Conservation (phyloP, 345 rosid genomes). For the Sonneratia alba region DNA sequence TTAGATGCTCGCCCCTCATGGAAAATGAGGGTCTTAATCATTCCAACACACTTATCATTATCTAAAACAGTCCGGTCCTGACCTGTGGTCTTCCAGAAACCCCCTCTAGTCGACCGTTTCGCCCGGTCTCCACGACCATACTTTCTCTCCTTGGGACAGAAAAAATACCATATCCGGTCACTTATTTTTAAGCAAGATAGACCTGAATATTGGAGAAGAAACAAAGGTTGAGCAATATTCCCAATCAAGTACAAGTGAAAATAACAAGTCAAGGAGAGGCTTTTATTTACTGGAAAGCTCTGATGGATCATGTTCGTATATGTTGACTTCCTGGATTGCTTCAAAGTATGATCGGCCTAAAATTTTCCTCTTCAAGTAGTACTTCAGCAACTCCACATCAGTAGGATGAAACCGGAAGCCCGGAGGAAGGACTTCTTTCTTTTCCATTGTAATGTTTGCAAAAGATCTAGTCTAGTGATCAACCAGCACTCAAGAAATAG, state of each 20-base stretch:
- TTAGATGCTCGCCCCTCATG: slow-evolving; percentile 40
- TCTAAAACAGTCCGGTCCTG: slow-evolving; percentile 44
- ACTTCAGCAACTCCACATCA: slow-evolving; percentile 59
- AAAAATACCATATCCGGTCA: slow-evolving; percentile 79
- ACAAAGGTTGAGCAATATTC: neutral
- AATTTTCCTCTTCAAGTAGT: slow-evolving; percentile 61
- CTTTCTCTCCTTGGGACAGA: slow-evolving; percentile 58
- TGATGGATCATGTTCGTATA: slow-evolving; percentile 64
- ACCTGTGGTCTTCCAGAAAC: slow-evolving; percentile 78
- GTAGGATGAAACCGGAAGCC: slow-evolving; percentile 86
- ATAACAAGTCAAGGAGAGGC: neutral
- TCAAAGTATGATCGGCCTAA: slow-evolving; percentile 36
- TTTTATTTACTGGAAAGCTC: slow-evolving; percentile 36
- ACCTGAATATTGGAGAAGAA: slow-evolving; percentile 14
- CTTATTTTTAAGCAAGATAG: slow-evolving; percentile 28
- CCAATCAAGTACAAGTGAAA: neutral
- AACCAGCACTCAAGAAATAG: slow-evolving; percentile 2
- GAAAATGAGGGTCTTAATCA: slow-evolving; percentile 52
- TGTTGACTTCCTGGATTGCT: slow-evolving; percentile 48
- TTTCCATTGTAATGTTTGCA: slow-evolving; percentile 25
- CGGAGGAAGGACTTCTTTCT: slow-evolving; percentile 25
- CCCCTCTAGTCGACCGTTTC: slow-evolving; percentile 45
- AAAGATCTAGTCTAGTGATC: neutral
- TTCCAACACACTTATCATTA: slow-evolving; percentile 38
- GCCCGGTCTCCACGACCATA: slow-evolving; percentile 33